Evolutionary conservation across 768 basidiomycete genomes (phyloP).

Genomic region (Artomyces pyxidatus): DNA sequence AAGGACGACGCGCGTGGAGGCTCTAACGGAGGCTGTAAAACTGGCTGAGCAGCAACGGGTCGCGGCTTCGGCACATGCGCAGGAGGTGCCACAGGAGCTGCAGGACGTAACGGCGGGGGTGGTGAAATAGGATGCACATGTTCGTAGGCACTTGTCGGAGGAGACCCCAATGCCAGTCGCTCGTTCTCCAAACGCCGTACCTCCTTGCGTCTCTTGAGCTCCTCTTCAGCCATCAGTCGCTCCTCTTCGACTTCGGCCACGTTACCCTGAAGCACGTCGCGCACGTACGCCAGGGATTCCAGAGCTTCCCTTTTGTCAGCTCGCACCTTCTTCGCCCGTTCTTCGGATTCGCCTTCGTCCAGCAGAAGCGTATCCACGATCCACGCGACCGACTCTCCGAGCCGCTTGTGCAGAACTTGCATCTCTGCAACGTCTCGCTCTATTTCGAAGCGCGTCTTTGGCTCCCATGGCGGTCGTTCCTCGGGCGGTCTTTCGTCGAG

Average conservation of each 20-base stretch:
- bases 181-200: slow-evolving; percentile 19
- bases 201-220: slow-evolving; percentile 30
- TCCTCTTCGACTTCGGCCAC: slow-evolving; percentile 54
- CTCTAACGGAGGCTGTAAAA: slow-evolving; percentile 13
- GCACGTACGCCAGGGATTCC: slow-evolving; percentile 68
- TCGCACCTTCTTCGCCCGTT: slow-evolving; percentile 35
- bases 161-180: slow-evolving; percentile 9
- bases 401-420: slow-evolving; percentile 46
- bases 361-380: slow-evolving; percentile 63
- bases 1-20: slow-evolving; percentile 8
- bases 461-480: slow-evolving; percentile 65
- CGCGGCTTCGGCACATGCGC: slow-evolving; percentile 6
- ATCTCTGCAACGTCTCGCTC: slow-evolving; percentile 53
- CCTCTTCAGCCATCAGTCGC: slow-evolving; percentile 51
- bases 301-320: slow-evolving; percentile 51
- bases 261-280: slow-evolving; percentile 59
- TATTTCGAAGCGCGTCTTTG: slow-evolving; percentile 59
- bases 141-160: slow-evolving; percentile 4
- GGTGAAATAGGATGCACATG: slow-evolving; percentile 8
- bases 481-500: slow-evolving; percentile 47
- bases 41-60: slow-evolving; percentile 7
- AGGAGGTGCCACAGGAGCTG: slow-evolving; percentile 6
- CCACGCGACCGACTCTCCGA: slow-evolving; percentile 68
- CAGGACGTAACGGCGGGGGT: slow-evolving; percentile 14
- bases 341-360: slow-evolving; percentile 38